Base-by-base conservation (phyloP, 2,329 filamentous ascomycete genomes). In the Metarhizium anisopliae region DNA sequence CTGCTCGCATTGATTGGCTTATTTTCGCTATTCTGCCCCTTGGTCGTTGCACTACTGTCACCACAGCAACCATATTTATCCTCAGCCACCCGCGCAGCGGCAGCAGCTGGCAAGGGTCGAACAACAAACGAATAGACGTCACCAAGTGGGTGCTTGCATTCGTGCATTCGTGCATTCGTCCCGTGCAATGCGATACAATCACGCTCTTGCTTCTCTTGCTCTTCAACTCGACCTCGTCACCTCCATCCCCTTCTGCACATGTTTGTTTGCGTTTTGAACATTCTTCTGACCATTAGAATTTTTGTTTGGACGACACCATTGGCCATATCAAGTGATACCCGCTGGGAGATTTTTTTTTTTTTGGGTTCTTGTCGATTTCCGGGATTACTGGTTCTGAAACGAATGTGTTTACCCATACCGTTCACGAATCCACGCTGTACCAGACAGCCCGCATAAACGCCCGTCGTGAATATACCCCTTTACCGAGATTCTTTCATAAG, bases 91-190 rank as follows among this genome's bases (percentile, higher is more conserved):
- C 7, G 14, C 20, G 14, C 20, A 29, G 16, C 14, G 20, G 25
- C 45, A 49, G 18, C 45, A 49, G 20, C 11, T 29, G 20, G 47
- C 30, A 47, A 52, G 40, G 50, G 47, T 38, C 29, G 53, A 57
- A 57, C 52, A 60, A 60, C 59, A 60, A 60, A 57, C 58, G 52
- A 40, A 47, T 29, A 53, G 45, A 54, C 54, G 56, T 58, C 58
- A 59, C 47, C 47, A 29, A 49, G 45, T 30, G 25, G 25, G 20
- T 45, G 42, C n/a, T 6, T 40, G 38, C 35, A 8, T 50, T 50
- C n/a, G 10, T 42, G 47, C 47, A 29, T 38, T 45, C 30, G 3
- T 45, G 47, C 47, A 29, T 30, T 45, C 30, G 3, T 45, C 20
- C 3, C 45, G 4, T 38, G 50, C 49, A 54, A 50, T 38, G 50